Evolutionary conservation across 352 stramenopile species (phyloP), one percentile per base, ranked within the genome.

Genomic region (Pythium coloratum): DNA sequence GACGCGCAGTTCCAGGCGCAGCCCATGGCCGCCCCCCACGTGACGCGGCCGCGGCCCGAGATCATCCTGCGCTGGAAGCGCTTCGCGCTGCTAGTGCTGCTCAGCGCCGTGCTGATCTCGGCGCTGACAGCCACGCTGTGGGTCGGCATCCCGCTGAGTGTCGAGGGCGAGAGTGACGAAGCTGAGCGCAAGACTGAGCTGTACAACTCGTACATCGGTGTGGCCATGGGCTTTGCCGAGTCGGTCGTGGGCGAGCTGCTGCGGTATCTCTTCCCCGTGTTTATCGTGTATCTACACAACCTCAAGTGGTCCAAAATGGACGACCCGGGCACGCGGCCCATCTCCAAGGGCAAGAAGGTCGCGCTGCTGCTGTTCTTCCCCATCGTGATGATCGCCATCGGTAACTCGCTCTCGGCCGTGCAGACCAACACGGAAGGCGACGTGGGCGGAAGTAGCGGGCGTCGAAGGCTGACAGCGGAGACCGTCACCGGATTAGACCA

Each of bases 281-380:
- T 85, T 54, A 76, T 84, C 46, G 80, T 89, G 26, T 89, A 89
- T 53, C 64, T 86, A 49, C 80, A 89, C 64, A 89, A 89, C 55
- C 54, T 85, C 42, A 71, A 80, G 57, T 89, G 80, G 80, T 86
- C 77, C 30, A 72, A 71, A 8, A 62, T 69, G 13, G 78, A 89
- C 47, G 76, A 83, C 49, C 78, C 78, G 24, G 76, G 68, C 2
- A 76, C 70, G 14, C 81, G 81, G 61, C 72, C 71, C 56, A 73
- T 77, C 44, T 76, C 72, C 68, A 86, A 86, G 65, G 69, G 77
- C 64, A 88, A 88, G 69, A 84, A 84, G 62, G 75, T 77, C n/a
- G 69, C 71, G 24, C 76, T 88, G 33, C 80, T 76, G 55, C 77
- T 88, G 36, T 88, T 86, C 63, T 80, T 86, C 56, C 76, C 80